Conservation (phyloP, 148 eudicot species). For the Polygonum maritimum region DNA sequence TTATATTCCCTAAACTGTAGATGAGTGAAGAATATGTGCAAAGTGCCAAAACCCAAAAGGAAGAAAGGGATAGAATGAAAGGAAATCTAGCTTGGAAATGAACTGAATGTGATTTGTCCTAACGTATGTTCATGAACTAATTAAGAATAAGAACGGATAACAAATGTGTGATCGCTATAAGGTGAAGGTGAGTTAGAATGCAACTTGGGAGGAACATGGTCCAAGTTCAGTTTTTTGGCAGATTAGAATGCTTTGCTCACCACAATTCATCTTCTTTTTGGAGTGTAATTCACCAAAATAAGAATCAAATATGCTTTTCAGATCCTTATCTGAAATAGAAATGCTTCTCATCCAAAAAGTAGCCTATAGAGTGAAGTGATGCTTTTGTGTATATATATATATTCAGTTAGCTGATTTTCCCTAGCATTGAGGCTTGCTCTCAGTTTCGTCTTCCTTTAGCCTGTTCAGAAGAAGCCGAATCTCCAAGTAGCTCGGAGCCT, state of each 20-base stretch:
- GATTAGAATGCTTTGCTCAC: background rate
- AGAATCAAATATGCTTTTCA: conserved; percentile 2
- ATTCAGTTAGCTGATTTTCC: background rate
- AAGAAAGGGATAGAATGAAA: background rate
- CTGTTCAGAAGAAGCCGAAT: conserved; percentile 6
- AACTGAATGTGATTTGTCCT: background rate
- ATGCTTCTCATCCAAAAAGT: background rate
- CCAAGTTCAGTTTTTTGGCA: background rate
- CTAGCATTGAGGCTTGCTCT: background rate
- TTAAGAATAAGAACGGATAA: background rate
- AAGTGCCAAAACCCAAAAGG: background rate
- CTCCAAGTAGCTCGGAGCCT: background rate
- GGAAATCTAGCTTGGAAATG: too few species aligned
- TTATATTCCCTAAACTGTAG: background rate
- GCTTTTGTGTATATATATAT: background rate
- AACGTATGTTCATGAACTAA: background rate
- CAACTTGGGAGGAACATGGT: background rate
- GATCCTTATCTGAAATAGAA: background rate
- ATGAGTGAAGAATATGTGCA: background rate
- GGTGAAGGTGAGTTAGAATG: background rate
- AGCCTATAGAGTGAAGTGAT: background rate
- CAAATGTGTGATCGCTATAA: background rate
- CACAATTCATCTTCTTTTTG: background rate
- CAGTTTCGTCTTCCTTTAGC: background rate
- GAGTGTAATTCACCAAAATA: background rate